These are phyloP conservation scores for Diplotaxis tenuifolia DNA, from an alignment of 345 rosid genomes.

Conservation along the genomic window DNA sequence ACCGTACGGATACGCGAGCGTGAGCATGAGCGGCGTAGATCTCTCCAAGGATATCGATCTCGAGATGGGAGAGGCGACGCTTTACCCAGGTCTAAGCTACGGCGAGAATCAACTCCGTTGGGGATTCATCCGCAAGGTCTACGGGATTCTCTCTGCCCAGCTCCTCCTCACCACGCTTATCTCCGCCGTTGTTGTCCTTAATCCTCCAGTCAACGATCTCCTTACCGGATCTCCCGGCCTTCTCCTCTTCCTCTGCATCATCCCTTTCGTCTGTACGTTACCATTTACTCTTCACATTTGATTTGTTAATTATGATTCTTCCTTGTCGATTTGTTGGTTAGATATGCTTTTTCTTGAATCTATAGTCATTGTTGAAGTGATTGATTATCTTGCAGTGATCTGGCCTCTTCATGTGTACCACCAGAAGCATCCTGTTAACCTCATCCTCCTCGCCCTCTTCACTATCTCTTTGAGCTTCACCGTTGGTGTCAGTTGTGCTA, in stretches of 20 bases:
- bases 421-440: constrained; percentile 89
- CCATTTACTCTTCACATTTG: too few relatives aligned
- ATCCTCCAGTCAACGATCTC: constrained; percentile 63
- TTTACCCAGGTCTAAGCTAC: constrained; percentile 73
- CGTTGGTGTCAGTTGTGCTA: constrained; percentile 87
- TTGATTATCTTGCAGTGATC: constrained; percentile 59
- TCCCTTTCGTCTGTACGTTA: too few relatives aligned
- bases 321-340: too few relatives aligned
- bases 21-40: constrained; percentile 34
- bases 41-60: constrained; percentile 46
- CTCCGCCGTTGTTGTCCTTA: constrained; percentile 65
- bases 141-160: constrained; percentile 81
- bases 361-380: background rate
- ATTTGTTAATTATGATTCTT: too few relatives aligned
- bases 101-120: constrained; percentile 94
- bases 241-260: too few relatives aligned
- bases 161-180: constrained; percentile 76
- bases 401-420: constrained; percentile 91
- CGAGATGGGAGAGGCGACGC: constrained; percentile 64
- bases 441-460: constrained; percentile 81
- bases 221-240: constrained; percentile 70
- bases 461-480: constrained; percentile 77
- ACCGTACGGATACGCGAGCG: constrained; percentile 50
- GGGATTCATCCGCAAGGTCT: constrained; percentile 92
- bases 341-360: too few relatives aligned